A percentile compares a stretch with the other conserved stretches of the same genome.
Conservation (phyloP, 192 early-diverging fungal genomes). For the Entrophospora sp. region DNA sequence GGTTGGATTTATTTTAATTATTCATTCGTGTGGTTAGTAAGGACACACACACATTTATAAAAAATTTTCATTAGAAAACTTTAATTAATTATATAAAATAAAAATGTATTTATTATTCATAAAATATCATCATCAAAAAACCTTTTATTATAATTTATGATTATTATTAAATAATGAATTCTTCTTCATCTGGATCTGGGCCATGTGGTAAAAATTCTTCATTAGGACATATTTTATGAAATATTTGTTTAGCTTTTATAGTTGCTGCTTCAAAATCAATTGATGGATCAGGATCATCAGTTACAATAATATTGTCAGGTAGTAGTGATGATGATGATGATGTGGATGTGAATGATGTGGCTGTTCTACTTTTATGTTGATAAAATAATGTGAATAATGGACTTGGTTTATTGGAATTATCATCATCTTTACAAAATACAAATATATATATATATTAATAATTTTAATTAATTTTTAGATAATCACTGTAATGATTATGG, state of each 20-base stretch:
- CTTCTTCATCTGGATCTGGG: conserved; percentile 30
- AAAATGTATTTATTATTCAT: not conserved
- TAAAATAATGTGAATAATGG: conserved; percentile 39
- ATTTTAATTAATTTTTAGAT: not conserved
- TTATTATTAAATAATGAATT: not conserved
- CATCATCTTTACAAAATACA: not conserved
- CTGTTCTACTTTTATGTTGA: conserved; percentile 29
- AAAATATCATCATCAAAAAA: not conserved
- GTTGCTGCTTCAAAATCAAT: conserved; percentile 40
- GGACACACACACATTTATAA: too few relatives aligned
- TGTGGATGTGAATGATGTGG: conserved; percentile 13
- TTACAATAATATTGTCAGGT: conserved; percentile 37
- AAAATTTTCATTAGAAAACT: too few relatives aligned
- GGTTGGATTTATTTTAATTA: too few relatives aligned
- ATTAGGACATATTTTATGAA: conserved; percentile 28
- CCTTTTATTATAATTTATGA: not conserved
- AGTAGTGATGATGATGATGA: conserved; percentile 25
- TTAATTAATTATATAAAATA: not conserved
- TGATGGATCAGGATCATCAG: conserved; percentile 32
- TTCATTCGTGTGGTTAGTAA: too few relatives aligned
- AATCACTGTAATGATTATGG: too few relatives aligned
- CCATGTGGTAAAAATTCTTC: conserved; percentile 41
- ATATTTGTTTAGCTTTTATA: conserved; percentile 33
- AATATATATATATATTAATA: conserved; percentile 1
- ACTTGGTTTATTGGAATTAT: conserved; percentile 25